Evolutionary conservation across 1,284 basidiomycete species (phyloP).

Genomic region (Golubevia pallescens): DNA sequence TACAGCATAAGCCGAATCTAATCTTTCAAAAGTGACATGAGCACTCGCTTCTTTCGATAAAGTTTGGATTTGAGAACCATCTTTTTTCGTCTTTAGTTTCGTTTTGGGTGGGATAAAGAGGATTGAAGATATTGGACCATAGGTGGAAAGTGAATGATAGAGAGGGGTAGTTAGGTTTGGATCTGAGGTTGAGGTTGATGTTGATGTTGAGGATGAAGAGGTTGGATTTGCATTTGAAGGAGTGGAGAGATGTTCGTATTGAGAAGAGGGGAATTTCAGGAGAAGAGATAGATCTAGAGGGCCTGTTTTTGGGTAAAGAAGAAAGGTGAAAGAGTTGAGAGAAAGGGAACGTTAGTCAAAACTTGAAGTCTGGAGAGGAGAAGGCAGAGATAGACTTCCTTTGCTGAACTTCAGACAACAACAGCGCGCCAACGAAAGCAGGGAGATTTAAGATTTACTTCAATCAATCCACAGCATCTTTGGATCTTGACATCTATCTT

Average conservation of each 20-base stretch:
- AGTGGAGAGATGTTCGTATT: slow-evolving; percentile 22
- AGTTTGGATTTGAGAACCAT: background rate
- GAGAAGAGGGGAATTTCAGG: slow-evolving; percentile 41
- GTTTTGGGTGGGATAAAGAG: slow-evolving; percentile 22
- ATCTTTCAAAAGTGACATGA: slow-evolving; percentile 29
- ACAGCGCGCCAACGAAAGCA: too few relatives aligned
- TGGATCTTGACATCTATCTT: too few relatives aligned
- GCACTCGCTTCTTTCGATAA: slow-evolving; percentile 30
- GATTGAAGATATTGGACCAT: slow-evolving; percentile 33
- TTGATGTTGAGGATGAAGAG: background rate
- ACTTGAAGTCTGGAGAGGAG: too few relatives aligned
- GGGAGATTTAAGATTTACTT: too few relatives aligned
- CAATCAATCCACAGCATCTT: too few relatives aligned
- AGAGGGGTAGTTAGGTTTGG: slow-evolving; percentile 29
- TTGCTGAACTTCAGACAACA: too few relatives aligned
- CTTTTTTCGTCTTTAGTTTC: slow-evolving; percentile 21
- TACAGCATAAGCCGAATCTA: slow-evolving; percentile 36
- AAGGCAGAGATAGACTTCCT: slow-evolving; percentile 10
- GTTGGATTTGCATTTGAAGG: slow-evolving; percentile 2
- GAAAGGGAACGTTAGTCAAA: too few relatives aligned
- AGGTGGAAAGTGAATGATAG: slow-evolving; percentile 17
- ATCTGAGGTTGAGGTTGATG: slow-evolving; percentile 3
- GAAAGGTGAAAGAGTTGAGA: too few relatives aligned
- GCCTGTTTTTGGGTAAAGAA: slow-evolving; percentile 3
- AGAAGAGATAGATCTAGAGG: slow-evolving; percentile 37